Percentiles rank a stretch among this genome's conserved stretches.
Evolutionary conservation across 352 stramenopile genomes (phyloP).

Genomic region (Globisporangium echinulatum): DNA sequence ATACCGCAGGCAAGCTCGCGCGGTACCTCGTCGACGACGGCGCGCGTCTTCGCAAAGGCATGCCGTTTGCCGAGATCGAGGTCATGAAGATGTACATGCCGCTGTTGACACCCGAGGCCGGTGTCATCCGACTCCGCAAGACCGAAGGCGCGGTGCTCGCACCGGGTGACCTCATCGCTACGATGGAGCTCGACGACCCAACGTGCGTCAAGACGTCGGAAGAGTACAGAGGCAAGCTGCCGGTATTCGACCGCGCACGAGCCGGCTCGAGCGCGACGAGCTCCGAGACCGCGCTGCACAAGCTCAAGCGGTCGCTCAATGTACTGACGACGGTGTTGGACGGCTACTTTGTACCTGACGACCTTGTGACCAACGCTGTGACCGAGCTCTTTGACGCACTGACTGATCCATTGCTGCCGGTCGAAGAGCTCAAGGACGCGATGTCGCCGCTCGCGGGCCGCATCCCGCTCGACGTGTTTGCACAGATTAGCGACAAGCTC

Average conservation of each 20-base stretch:
- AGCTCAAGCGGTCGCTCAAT: slow-evolving; percentile 66
- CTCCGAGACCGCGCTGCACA: slow-evolving; percentile 52
- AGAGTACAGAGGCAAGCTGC: slow-evolving; percentile 86
- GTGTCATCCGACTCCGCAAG: slow-evolving; percentile 93
- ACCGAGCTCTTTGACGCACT: slow-evolving; percentile 79
- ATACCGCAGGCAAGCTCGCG: slow-evolving; percentile 98
- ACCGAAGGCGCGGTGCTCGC: slow-evolving; percentile 95
- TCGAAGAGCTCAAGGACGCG: slow-evolving; percentile 95
- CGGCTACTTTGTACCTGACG: slow-evolving; percentile 87
- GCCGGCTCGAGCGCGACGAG: slow-evolving; percentile 17
- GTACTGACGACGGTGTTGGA: slow-evolving; percentile 91
- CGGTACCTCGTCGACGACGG: slow-evolving; percentile 98
- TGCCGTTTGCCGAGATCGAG: slow-evolving; percentile 86
- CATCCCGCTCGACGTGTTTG: slow-evolving; percentile 91
- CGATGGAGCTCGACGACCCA: slow-evolving; percentile 97
- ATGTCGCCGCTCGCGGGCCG: slow-evolving; percentile 95
- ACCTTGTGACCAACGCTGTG: slow-evolving; percentile 83
- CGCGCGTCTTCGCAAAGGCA: slow-evolving; percentile 77
- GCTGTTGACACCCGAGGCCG: slow-evolving; percentile 94
- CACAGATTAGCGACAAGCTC: slow-evolving; percentile 82
- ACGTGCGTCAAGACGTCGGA: slow-evolving; percentile 93
- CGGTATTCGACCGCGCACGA: slow-evolving; percentile 2
- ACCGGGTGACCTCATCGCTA: slow-evolving; percentile 95
- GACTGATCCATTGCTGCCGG: slow-evolving; percentile 65
- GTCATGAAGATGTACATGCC: slow-evolving; percentile 99